Base-by-base conservation (phyloP, 2,329 filamentous ascomycete genomes). In the Dactylellina drechsleri region DNA sequence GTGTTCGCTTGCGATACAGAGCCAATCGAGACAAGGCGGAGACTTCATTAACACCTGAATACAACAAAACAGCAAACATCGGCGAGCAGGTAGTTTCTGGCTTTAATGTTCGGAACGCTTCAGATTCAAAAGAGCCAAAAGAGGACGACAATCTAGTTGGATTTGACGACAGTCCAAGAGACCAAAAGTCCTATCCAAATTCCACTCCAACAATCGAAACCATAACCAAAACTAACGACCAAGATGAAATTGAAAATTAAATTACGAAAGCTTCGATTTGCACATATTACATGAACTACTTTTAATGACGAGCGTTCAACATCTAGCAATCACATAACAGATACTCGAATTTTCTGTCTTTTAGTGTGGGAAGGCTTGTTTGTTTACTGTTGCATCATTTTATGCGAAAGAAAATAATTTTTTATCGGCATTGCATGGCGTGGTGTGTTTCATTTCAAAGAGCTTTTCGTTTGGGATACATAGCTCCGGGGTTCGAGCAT, bases 361-460 rank as follows among this genome's bases (percentile, higher is more conserved):
- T 49, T 28, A 18, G 40, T 8, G 57, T 49, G 57, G 41, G 41
- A 60, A 23, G 7, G 16, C 31, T 57, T 5, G 10, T 18, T 49
- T 50, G 16, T 53, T 67, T 12, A 23, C 36, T 49, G 41, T 41
- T 49, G 62, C 43, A 56, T 66, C 53, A 52, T 58, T 41, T 67
- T 66, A 70, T 62, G 53, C 40, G 61, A 66, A 68, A 53, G 57
- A 62, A 67, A 57, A 45, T 28, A 50, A 47, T 53, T 49, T 26
- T 75, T 67, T 68, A 50, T 64, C 54, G 68, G 71, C 71, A 75
- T 75, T 68, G 71, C 70, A 75, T 45, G 70, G 70, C 71, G 71
- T 75, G 59, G 58, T 28, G 66, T 53, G 36, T 43, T 67, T 61
- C 66, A 8, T 58, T 43, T 13, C 41, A 70, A 70, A 70, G 41